Percentiles rank a stretch among this genome's conserved stretches.
Evolutionary conservation across 108 stramenopile genomes (phyloP).

Genomic region (Pelagomonas calceolata): DNA sequence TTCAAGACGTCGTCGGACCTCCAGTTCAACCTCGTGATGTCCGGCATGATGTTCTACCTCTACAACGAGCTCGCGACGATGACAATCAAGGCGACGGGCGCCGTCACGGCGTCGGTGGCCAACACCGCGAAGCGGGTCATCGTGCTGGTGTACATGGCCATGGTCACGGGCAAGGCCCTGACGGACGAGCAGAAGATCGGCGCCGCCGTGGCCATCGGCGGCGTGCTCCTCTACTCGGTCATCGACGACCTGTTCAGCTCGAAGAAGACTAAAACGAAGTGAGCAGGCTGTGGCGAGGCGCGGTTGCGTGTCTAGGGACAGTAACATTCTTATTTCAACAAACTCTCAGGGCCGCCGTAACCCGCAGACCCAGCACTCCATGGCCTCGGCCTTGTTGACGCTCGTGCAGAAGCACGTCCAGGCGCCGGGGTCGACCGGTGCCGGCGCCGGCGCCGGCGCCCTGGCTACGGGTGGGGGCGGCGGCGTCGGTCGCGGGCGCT

Average conservation of each 20-base stretch:
- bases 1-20: constrained; percentile 33
- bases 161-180: constrained; percentile 40
- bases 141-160: constrained; percentile 49
- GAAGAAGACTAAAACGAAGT: constrained; percentile 30
- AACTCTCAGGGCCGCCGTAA: too few relatives aligned
- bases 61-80: constrained; percentile 53
- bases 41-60: constrained; percentile 42
- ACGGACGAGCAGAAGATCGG: constrained; percentile 46
- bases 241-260: constrained; percentile 42
- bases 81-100: constrained; percentile 41
- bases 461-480: too few relatives aligned
- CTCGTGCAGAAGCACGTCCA: too few relatives aligned
- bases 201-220: constrained; percentile 35
- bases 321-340: too few relatives aligned
- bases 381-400: too few relatives aligned
- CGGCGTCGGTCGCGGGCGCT: too few relatives aligned
- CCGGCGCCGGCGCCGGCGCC: too few relatives aligned
- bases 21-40: constrained; percentile 44
- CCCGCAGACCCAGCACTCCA: too few relatives aligned
- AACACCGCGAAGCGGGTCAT: constrained; percentile 49
- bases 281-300: too few relatives aligned
- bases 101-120: constrained; percentile 45
- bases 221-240: constrained; percentile 42
- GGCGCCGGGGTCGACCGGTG: too few relatives aligned
- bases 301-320: too few relatives aligned